Evolutionary conservation across 1,284 basidiomycete genomes (phyloP).

Genomic region (Phylloboletellus chloephorus): DNA sequence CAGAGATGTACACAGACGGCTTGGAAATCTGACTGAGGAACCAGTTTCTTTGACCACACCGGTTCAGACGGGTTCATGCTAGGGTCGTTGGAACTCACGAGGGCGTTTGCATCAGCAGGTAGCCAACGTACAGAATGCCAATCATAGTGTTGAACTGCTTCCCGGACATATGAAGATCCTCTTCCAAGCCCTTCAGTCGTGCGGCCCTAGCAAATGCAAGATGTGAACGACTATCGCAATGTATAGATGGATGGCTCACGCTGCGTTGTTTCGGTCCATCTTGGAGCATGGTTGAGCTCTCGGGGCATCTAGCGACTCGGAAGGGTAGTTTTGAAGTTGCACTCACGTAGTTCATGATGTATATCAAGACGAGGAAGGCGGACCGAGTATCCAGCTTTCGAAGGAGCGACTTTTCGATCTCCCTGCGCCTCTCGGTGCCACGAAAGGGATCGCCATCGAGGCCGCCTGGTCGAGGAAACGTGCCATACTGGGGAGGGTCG

Average conservation of each 20-base stretch:
- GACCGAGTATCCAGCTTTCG: conserved; percentile 60
- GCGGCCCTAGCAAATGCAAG: conserved; percentile 46
- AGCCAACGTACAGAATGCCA: conserved; percentile 73
- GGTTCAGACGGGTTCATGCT: background rate
- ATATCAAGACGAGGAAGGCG: conserved; percentile 61
- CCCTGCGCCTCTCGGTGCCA: conserved; percentile 35
- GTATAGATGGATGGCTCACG: conserved; percentile 32
- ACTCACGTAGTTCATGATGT: conserved; percentile 62
- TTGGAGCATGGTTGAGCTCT: conserved; percentile 22
- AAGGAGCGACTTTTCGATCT: conserved; percentile 49
- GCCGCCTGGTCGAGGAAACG: conserved; percentile 12
- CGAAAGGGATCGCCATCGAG: conserved; percentile 37
- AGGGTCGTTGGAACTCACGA: conserved; percentile 39
- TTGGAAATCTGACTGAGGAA: conserved; percentile 63
- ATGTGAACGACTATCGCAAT: background rate
- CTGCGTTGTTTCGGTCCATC: conserved; percentile 65
- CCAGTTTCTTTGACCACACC: conserved; percentile 50
- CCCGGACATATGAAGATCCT: conserved; percentile 58
- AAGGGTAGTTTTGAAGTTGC: background rate
- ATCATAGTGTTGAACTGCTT: conserved; percentile 67
- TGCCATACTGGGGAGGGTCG: conserved; percentile 8
- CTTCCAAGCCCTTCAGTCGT: conserved; percentile 63
- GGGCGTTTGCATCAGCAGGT: conserved; percentile 76
- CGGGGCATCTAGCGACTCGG: background rate
- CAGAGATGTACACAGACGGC: conserved; percentile 70